phyloP scores from a whole-genome alignment of 441 rosid genomes.

The Flueggea neowawraea region DNA sequence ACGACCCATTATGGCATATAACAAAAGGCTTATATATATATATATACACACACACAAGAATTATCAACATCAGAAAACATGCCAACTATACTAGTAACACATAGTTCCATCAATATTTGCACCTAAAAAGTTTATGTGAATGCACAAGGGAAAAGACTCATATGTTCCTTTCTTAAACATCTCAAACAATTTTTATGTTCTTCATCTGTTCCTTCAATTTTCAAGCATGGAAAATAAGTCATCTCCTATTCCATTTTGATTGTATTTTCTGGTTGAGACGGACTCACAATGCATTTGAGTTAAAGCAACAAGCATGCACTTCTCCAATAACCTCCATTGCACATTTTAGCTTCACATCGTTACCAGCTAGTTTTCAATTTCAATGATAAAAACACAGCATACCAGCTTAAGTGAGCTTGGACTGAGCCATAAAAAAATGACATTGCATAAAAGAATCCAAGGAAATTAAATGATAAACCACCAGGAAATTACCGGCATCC shows the following conservation, averaged over 20 bases:
- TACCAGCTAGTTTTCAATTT: background rate
- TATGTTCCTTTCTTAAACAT: too few relatives aligned
- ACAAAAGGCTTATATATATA: too few relatives aligned
- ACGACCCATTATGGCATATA: background rate
- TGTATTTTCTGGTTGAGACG: background rate
- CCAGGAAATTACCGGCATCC: background rate
- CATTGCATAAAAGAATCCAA: background rate
- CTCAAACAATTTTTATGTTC: too few relatives aligned
- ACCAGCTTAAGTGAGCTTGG: too few relatives aligned
- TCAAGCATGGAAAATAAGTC: too few relatives aligned
- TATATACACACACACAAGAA: too few relatives aligned
- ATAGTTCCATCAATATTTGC: too few relatives aligned
- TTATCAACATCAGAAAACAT: too few relatives aligned
- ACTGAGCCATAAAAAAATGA: background rate
- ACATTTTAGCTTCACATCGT: background rate
- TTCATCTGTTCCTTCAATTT: too few relatives aligned
- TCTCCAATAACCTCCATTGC: background rate
- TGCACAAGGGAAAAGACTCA: too few relatives aligned
- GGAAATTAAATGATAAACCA: background rate
- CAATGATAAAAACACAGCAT: background rate
- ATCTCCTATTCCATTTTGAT: background rate
- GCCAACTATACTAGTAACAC: too few relatives aligned
- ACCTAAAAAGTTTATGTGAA: too few relatives aligned
- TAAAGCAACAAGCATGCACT: background rate
- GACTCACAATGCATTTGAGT: background rate